Conservation (phyloP, 306 rosid genomes). For the Cicer pinnatifidum region DNA sequence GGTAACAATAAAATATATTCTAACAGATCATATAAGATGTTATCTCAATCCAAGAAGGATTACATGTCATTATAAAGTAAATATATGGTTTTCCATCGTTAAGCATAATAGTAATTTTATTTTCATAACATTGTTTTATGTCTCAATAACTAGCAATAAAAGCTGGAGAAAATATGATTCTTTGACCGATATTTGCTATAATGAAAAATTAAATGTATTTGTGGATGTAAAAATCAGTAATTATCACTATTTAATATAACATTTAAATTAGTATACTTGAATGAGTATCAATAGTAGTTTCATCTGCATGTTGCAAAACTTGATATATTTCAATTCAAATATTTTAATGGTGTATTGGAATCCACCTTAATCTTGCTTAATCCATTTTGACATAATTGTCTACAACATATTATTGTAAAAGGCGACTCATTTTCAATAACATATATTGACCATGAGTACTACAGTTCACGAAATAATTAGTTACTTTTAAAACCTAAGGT, state of each 20-base stretch:
- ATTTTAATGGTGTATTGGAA: not conserved
- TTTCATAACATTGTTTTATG: not conserved
- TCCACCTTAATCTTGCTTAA: not conserved
- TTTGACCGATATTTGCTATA: not conserved
- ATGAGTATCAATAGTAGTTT: not conserved
- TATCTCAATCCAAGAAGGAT: not conserved
- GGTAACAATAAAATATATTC: not conserved
- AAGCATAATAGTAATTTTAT: not conserved
- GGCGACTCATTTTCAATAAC: not conserved
- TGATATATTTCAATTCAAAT: not conserved
- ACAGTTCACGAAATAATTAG: not conserved
- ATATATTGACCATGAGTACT: not conserved
- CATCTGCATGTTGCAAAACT: not conserved
- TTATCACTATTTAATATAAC: not conserved
- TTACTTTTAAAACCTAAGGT: not conserved
- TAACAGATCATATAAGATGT: not conserved
- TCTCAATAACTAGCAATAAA: not conserved
- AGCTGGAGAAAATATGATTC: not conserved
- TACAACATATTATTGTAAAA: not conserved
- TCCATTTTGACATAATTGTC: slow-evolving; percentile 9
- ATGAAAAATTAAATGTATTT: not conserved
- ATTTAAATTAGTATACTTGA: not conserved
- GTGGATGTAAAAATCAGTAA: no score
- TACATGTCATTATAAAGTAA: not conserved
- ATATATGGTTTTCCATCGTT: not conserved